These are phyloP conservation scores for Populus alba DNA, from an alignment of 345 rosid genomes.

Conservation along the genomic window DNA sequence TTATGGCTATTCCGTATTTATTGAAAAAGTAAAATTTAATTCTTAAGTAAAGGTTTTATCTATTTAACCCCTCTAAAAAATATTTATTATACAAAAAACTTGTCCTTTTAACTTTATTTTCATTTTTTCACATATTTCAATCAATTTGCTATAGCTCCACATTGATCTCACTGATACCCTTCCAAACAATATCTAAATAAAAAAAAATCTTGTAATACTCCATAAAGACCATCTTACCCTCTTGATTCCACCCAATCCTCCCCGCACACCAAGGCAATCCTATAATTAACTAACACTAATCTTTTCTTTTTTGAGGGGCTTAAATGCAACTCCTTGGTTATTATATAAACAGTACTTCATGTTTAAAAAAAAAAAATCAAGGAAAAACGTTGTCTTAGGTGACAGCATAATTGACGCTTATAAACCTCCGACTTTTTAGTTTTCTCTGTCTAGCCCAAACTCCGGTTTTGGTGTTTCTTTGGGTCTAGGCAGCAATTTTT, in stretches of 20 bases:
- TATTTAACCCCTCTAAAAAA: not conserved
- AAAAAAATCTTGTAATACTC: too few species aligned
- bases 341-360: conserved; percentile 5
- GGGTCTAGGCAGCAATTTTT: not conserved
- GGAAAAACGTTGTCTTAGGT: not conserved
- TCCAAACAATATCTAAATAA: not conserved
- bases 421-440: not conserved
- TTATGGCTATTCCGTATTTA: too few species aligned
- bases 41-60: not conserved
- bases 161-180: not conserved
- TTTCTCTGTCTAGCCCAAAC: conserved; percentile 1
- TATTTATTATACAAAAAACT: too few species aligned
- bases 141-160: not conserved
- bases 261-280: not conserved
- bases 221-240: not conserved
- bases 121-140: not conserved
- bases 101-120: not conserved
- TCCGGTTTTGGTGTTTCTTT: conserved; percentile 17
- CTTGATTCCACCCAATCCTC: not conserved
- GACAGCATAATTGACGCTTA: not conserved
- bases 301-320: not conserved
- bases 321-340: not conserved
- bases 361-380: not conserved
- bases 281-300: not conserved
- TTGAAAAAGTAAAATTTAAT: not conserved